Evolutionary conservation across 1,284 basidiomycete species (phyloP), one percentile per base, ranked within the genome.

Genomic region (Psilocybe mexicana): DNA sequence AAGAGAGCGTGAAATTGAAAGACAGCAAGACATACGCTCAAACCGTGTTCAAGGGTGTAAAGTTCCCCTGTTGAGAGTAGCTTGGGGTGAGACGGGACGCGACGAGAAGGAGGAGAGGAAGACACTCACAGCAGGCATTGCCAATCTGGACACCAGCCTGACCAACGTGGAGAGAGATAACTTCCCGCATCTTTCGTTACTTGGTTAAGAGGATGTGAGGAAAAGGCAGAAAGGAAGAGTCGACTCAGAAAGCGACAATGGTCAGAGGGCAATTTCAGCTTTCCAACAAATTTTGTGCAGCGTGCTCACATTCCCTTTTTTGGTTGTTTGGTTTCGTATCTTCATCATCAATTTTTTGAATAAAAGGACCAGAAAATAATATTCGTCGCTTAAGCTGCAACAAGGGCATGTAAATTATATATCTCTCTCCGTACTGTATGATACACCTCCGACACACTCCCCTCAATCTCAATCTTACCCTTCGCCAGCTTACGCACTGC

Each of bases 11-110:
- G 51, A 14, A 14, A 55, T 23, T 55, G 57, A 43, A 43, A 53
- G 43, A 23, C 8, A 43, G 58, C 38, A 35, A 51, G 36, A 85
- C 85, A 74, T 75, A 95, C 94, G 75, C 88, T 94, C 64, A 99
- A 82, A 67, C 96, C 96, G 76, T 99, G 97, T 76, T 99, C 96
- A 70, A 96, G 86, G 66, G 94, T 96, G 82, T 99, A 99, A 64
- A 99, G 86, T 78, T 98, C 96, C 96, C 96, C 90, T 92, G 70
- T 57, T 47, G 25, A 14, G 46, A 47, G n/a, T 14, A 44, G 45
- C 23, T 38, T 33, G 30, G 54, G 42, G 47, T 44, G 45, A 49
- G 43, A 61, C 48, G 54, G 49, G 61, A 55, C 42, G 46, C 28
- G 46, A 48, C 30, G 46, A 48, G 8, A 25, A 48, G 25, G 18